Conservation (phyloP, 2,329 filamentous ascomycete genomes). For the Fusarium nurragi region DNA sequence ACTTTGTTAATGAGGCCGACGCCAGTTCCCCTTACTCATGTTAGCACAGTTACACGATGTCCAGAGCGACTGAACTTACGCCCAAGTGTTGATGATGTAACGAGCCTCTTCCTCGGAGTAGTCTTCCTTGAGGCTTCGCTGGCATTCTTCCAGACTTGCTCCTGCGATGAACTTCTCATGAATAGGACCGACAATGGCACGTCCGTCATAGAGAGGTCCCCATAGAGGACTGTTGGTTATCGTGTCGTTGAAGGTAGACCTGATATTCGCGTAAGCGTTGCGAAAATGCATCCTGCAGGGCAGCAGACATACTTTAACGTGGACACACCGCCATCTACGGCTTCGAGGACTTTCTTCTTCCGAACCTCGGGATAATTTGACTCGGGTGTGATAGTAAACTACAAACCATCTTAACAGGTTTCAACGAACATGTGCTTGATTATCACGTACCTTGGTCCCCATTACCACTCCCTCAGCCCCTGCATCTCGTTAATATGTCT, state of each 20-base stretch:
- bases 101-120: constrained; percentile 48
- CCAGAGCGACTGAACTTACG: constrained; percentile 41
- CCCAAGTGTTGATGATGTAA: constrained; percentile 52
- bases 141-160: constrained; percentile 55
- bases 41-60: constrained; percentile 3
- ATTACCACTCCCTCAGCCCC: constrained; percentile 57
- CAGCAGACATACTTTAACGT: constrained; percentile 55
- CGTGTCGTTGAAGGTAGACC: constrained; percentile 55
- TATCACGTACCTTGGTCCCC: constrained; percentile 53
- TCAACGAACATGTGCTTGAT: not conserved
- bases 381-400: constrained; percentile 58
- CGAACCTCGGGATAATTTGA: constrained; percentile 53
- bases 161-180: constrained; percentile 54
- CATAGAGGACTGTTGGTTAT: constrained; percentile 52
- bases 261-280: constrained; percentile 16
- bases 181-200: constrained; percentile 53
- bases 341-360: constrained; percentile 54
- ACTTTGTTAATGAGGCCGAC: constrained; percentile 57
- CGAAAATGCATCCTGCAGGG: not conserved
- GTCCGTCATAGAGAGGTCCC: constrained; percentile 56
- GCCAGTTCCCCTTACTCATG: constrained; percentile 52
- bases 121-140: constrained; percentile 51
- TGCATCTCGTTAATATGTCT: constrained; percentile 22
- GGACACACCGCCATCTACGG: constrained; percentile 55
- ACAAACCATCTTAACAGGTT: constrained; percentile 25